These are phyloP conservation scores for Dothistroma septosporum DNA, from an alignment of 2,329 filamentous ascomycete genomes.

Conservation along the genomic window DNA sequence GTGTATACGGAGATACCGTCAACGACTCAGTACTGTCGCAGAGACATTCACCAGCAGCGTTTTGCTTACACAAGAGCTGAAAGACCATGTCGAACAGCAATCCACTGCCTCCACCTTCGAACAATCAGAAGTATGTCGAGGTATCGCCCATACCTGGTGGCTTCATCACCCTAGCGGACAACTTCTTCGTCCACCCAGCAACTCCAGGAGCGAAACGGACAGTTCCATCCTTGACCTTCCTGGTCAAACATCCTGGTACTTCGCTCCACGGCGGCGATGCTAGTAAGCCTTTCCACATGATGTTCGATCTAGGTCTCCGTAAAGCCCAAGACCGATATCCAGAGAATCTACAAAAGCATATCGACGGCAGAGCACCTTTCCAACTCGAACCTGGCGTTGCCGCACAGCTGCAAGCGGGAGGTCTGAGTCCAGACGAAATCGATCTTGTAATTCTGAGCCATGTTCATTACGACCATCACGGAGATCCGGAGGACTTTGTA, in stretches of 20 bases:
- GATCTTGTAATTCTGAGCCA: conserved; percentile 50
- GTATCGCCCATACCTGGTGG: conserved; percentile 32
- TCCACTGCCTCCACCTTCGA: conserved; percentile 21
- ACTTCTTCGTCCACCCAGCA: conserved; percentile 33
- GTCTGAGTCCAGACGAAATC: conserved; percentile 36
- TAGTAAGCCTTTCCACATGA: conserved; percentile 35
- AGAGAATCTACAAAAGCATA: conserved; percentile 43
- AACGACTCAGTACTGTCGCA: not conserved
- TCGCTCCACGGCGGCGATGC: conserved; percentile 12
- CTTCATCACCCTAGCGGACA: conserved; percentile 31
- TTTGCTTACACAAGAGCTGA: not conserved
- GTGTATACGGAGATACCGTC: not conserved
- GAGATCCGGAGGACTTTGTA: conserved; percentile 52
- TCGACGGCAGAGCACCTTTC: conserved; percentile 46
- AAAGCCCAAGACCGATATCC: conserved; percentile 45
- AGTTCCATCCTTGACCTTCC: conserved; percentile 53
- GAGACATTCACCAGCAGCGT: not conserved
- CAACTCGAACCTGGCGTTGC: conserved; percentile 44
- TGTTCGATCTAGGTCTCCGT: conserved; percentile 55
- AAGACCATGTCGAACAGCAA: conserved; percentile 1
- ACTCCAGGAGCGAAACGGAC: conserved; percentile 43
- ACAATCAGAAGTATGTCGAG: conserved; percentile 29
- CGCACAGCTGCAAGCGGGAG: conserved; percentile 36
- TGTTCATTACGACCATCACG: conserved; percentile 55
- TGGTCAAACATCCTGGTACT: conserved; percentile 46